Evolutionary conservation across 768 basidiomycete genomes (phyloP), one percentile per base, ranked within the genome.

Genomic region (Cystoderma amianthinum): DNA sequence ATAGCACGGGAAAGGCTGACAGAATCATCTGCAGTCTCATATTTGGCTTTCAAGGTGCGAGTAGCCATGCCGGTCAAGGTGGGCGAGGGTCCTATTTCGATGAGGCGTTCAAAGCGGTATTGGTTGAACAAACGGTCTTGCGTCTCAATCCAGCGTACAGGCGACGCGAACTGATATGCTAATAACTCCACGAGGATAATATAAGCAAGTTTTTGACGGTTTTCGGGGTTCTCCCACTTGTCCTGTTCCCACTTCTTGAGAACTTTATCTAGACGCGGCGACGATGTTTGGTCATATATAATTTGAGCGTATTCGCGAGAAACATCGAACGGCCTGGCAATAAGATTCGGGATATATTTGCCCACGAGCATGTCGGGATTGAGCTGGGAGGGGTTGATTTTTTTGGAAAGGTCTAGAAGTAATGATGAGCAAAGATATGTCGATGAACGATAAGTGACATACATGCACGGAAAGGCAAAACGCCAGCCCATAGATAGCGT

Each of bases 81-180:
- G 2, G 96, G 96, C 3, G 92, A 92, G 30, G 96, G 96, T 22
- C 96, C 96, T 39, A 99, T 69, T 60, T 99, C 96, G 53, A 99
- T 85, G 53, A 98, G 74, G 12, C 96, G 82, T 62, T 97, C 95
- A 54, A 96, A 96, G 34, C 72, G 70, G 71, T 80, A 96, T 6
- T 80, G 63, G 7, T 72, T 76, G 71, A 99, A 99, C 43, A 99
- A 75, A 18, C 87, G 75, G 55, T 99, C 96, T 58, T 99, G 96
- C 0, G 95, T 99, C 68, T 98, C 89, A 53, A 99, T 99, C 96
- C 96, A 99, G 38, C 94, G 86, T 15, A 99, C 95, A 5, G 96
- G 94, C 1, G 95, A 98, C 0, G 95, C 94, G 53, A 95, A 98
- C 59, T 99, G 96, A 58, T 99, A 99, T 11, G 96, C 91, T 37